Evolutionary conservation across 2,329 filamentous ascomycete species (phyloP).

Genomic region (Arthrinium phaeospermum): DNA sequence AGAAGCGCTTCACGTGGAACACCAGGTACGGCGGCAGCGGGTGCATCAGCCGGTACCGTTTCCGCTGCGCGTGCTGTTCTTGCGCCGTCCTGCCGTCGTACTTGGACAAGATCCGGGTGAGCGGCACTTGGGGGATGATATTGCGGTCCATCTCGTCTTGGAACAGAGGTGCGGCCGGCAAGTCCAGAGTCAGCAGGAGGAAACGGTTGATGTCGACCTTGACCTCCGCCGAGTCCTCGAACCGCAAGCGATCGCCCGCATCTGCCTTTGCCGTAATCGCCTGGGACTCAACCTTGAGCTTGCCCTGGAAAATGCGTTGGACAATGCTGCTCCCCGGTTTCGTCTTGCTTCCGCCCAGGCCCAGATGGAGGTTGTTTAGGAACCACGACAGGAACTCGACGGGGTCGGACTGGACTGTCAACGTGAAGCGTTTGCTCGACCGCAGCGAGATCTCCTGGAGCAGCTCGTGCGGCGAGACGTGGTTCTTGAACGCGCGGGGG

Average conservation of each 20-base stretch:
- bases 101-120: conserved; percentile 83
- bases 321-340: conserved; percentile 86
- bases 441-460: conserved; percentile 91
- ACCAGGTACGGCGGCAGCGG: conserved; percentile 89
- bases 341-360: conserved; percentile 86
- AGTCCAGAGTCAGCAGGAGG: conserved; percentile 89
- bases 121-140: conserved; percentile 88
- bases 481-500: conserved; percentile 90
- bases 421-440: conserved; percentile 89
- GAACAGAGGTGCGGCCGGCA: conserved; percentile 91
- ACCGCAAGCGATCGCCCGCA: conserved; percentile 83
- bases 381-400: conserved; percentile 98
- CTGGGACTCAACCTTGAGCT: conserved; percentile 90
- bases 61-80: conserved; percentile 86
- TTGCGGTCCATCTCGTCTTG: conserved; percentile 94
- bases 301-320: conserved; percentile 92
- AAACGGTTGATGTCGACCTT: conserved; percentile 80
- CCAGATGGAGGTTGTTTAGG: conserved; percentile 91
- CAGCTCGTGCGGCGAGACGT: conserved; percentile 96
- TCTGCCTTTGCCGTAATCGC: conserved; percentile 91
- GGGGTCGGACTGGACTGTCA: conserved; percentile 91
- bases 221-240: conserved; percentile 87
- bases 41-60: conserved; percentile 87
- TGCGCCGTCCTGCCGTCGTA: conserved; percentile 90
- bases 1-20: conserved; percentile 97